These are phyloP conservation scores for Myriosclerotinia curreyana DNA, from an alignment of 2,329 filamentous ascomycete genomes.

Conservation along the genomic window DNA sequence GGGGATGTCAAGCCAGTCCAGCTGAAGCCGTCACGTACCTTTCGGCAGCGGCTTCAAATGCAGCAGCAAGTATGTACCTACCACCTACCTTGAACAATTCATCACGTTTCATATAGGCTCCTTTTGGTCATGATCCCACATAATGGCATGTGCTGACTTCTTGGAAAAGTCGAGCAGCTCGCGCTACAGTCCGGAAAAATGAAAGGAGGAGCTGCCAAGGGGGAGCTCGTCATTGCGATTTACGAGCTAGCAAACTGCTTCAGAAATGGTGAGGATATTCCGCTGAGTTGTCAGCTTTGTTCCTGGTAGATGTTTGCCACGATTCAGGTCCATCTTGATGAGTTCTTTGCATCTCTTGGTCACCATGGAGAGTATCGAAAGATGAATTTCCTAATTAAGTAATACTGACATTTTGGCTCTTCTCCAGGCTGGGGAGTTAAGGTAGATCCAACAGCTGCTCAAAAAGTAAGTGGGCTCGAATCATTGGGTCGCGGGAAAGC, in stretches of 20 bases:
- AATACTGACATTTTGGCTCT: slow-evolving; percentile 20
- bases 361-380: neutral
- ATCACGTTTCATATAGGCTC: slow-evolving; percentile 6
- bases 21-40: slow-evolving; percentile 77
- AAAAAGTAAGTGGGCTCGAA: slow-evolving; percentile 51
- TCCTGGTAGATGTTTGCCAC: slow-evolving; percentile 19
- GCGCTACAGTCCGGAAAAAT: slow-evolving; percentile 84
- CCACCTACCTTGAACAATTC: neutral
- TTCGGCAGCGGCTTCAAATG: slow-evolving; percentile 84
- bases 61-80: slow-evolving; percentile 55
- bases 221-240: slow-evolving; percentile 92
- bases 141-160: slow-evolving; percentile 21
- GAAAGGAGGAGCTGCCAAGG: slow-evolving; percentile 92
- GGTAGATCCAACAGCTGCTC: slow-evolving; percentile 81
- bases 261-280: slow-evolving; percentile 61
- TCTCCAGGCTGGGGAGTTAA: slow-evolving; percentile 70
- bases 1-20: slow-evolving; percentile 77
- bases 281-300: slow-evolving; percentile 18
- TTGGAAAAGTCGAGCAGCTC: slow-evolving; percentile 63
- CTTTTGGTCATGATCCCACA: neutral
- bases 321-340: slow-evolving; percentile 8
- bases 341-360: neutral
- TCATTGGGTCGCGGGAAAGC: slow-evolving; percentile 33
- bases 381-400: slow-evolving; percentile 12
- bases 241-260: slow-evolving; percentile 94